phyloP scores from a whole-genome alignment of 257 asterid species.

The Solanum tarijense region DNA sequence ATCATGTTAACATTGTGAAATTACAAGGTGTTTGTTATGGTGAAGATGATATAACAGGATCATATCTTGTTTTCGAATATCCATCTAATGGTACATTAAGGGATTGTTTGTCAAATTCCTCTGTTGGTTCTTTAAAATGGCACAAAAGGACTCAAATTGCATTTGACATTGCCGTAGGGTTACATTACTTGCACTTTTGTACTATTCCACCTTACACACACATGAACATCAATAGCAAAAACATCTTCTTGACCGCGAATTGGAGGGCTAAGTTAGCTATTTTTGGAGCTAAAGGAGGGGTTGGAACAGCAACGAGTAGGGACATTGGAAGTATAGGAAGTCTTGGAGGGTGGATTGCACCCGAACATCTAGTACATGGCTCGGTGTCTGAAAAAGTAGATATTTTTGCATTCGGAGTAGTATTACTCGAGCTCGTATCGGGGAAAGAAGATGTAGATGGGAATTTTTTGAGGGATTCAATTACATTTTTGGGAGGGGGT shows the following conservation, averaged over 20 bases:
- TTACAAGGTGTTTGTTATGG: slow-evolving; percentile 58
- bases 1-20: slow-evolving; percentile 60
- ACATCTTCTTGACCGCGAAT: slow-evolving; percentile 34
- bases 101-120: slow-evolving; percentile 22
- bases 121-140: slow-evolving; percentile 31
- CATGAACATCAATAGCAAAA: slow-evolving; percentile 24
- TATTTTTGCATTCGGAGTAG: slow-evolving; percentile 48
- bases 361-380: slow-evolving; percentile 13
- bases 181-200: slow-evolving; percentile 58
- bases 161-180: slow-evolving; percentile 52
- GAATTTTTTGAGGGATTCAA: slow-evolving; percentile 25
- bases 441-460: slow-evolving; percentile 44
- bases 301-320: slow-evolving; percentile 3
- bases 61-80: slow-evolving; percentile 52
- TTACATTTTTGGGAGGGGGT: slow-evolving; percentile 32
- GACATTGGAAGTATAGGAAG: slow-evolving; percentile 6
- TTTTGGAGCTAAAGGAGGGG: slow-evolving; percentile 7
- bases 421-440: slow-evolving; percentile 48
- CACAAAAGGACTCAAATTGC: slow-evolving; percentile 51
- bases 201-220: slow-evolving; percentile 42
- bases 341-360: slow-evolving; percentile 6
- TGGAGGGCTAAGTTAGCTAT: slow-evolving; percentile 68
- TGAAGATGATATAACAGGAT: slow-evolving; percentile 20
- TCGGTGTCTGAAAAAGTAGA: slow-evolving; percentile 31
- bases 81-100: slow-evolving; percentile 57